These are phyloP conservation scores for Cotoneaster glaucophyllus DNA, from an alignment of 306 rosid species.

Conservation along the genomic window DNA sequence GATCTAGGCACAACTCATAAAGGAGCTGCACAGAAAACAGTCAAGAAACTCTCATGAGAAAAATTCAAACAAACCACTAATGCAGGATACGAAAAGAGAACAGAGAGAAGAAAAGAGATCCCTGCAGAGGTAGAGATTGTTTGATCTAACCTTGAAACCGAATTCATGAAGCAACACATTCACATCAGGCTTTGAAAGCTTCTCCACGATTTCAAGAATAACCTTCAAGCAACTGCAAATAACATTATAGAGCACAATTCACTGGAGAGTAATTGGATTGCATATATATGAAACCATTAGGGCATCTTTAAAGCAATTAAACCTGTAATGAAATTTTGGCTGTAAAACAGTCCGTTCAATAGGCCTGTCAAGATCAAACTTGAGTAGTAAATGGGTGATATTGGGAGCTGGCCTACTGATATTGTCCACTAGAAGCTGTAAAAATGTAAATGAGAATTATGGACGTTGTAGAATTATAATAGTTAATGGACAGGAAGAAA, in stretches of 20 bases:
- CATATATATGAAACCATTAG: not conserved
- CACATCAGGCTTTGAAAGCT: constrained; percentile 71
- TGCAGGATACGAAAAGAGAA: not conserved
- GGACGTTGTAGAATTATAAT: not conserved
- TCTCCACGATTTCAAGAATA: constrained; percentile 85
- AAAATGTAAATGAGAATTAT: constrained; percentile 7
- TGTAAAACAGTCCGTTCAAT: constrained; percentile 76
- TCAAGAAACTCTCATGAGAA: not conserved
- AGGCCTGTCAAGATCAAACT: constrained; percentile 73
- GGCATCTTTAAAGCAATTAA: constrained; percentile 13
- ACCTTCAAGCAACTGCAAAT: constrained; percentile 88
- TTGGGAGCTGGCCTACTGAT: constrained; percentile 92
- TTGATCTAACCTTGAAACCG: constrained; percentile 78
- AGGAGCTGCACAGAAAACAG: constrained; percentile 62
- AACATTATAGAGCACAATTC: constrained; percentile 18
- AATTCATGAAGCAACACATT: constrained; percentile 86
- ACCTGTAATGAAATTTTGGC: constrained; percentile 97
- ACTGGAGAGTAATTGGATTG: constrained; percentile 6
- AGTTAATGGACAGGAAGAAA: not conserved
- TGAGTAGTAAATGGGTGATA: constrained; percentile 75
- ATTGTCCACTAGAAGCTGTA: constrained; percentile 91
- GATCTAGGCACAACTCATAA: constrained; percentile 77
- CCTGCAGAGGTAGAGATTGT: not conserved
- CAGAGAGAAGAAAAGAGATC: not conserved
- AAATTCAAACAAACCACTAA: not conserved